Percentiles rank a stretch among this genome's conserved stretches.
Evolutionary conservation across 1,284 basidiomycete genomes (phyloP).

Genomic region (Fistulina hepatica): DNA sequence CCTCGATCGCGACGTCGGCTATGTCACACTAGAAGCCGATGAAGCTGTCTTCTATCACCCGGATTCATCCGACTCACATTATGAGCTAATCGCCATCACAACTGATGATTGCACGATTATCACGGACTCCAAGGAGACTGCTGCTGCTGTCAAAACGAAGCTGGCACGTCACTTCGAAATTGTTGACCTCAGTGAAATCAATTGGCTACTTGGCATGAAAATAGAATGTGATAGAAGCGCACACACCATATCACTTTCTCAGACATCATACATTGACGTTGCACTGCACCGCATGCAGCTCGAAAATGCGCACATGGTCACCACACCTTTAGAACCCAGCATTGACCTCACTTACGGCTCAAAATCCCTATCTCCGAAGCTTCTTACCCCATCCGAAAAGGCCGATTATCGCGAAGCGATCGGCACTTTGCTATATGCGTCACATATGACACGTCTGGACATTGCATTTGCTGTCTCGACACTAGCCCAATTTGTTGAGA

Average conservation of each 20-base stretch:
- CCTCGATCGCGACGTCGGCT: conserved; percentile 1
- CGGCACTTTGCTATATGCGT: neutral
- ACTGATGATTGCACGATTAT: conserved; percentile 25
- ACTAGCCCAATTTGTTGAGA: conserved; percentile 18
- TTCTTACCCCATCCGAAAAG: neutral
- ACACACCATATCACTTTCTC: conserved; percentile 13
- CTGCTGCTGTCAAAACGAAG: conserved; percentile 13
- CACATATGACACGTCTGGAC: conserved; percentile 20
- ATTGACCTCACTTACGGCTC: conserved; percentile 12
- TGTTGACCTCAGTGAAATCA: conserved; percentile 20
- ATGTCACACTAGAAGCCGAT: conserved; percentile 1
- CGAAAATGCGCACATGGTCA: conserved; percentile 9
- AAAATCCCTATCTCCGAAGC: neutral
- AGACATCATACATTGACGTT: conserved; percentile 6
- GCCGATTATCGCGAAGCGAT: neutral
- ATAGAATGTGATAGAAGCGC: conserved; percentile 14
- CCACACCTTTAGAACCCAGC: conserved; percentile 14
- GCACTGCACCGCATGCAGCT: conserved; percentile 15
- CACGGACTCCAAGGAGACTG: conserved; percentile 12
- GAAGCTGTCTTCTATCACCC: conserved; percentile 6
- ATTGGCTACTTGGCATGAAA: conserved; percentile 21
- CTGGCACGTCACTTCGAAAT: conserved; percentile 20
- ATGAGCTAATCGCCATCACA: conserved; percentile 19
- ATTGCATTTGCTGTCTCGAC: conserved; percentile 21
- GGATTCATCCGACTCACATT: conserved; percentile 5